Percentiles rank a stretch among this genome's conserved stretches.
Conservation (phyloP, 306 rosid species). For the Cucumis sativus region Cucumber_9930_V3 NC_026659.2:17567501-17568000, state of each 20-base stretch:
- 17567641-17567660: slow-evolving; percentile 66
- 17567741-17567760: slow-evolving; percentile 27
- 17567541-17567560: slow-evolving; percentile 58
- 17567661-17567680: slow-evolving; percentile 58
- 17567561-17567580: slow-evolving; percentile 76
- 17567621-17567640: slow-evolving; percentile 72
- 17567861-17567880: slow-evolving; percentile 97
- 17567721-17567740: slow-evolving; percentile 15
- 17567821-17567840: slow-evolving; percentile 57
- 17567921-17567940: slow-evolving; percentile 28
- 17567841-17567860: slow-evolving; percentile 92
- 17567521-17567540: slow-evolving; percentile 83
- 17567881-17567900: slow-evolving; percentile 82
- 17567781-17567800: slow-evolving; percentile 59
- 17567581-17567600: slow-evolving; percentile 86
- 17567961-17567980: slow-evolving; percentile 56
- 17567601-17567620: slow-evolving; percentile 70
- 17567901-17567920: slow-evolving; percentile 72
- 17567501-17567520: slow-evolving; percentile 69
- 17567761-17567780: slow-evolving; percentile 34
- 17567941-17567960: slow-evolving; percentile 34
- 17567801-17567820: slow-evolving; percentile 39
- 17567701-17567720: slow-evolving; percentile 25
- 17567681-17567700: slow-evolving; percentile 49
- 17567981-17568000: slow-evolving; percentile 68